A percentile compares a stretch with the other conserved stretches of the same genome.
These are phyloP conservation scores for Colletotrichum lupini DNA, from an alignment of 2,329 filamentous ascomycete genomes.

Conservation along the genomic window DNA sequence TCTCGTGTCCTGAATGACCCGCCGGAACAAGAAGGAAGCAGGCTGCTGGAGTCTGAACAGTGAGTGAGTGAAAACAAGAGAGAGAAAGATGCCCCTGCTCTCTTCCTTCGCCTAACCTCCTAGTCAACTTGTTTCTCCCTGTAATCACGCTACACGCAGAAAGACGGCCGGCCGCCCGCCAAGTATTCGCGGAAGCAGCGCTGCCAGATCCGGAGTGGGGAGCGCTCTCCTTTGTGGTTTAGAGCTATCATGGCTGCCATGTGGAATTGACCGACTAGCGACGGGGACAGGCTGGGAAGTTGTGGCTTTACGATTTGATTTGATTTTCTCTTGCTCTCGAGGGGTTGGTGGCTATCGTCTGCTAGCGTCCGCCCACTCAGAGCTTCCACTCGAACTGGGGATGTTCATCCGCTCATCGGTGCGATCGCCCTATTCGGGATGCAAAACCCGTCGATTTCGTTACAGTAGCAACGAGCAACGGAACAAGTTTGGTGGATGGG, in stretches of 20 bases:
- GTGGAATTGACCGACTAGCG: slow-evolving; percentile 29
- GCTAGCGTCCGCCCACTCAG: slow-evolving; percentile 5
- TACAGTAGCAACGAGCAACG: slow-evolving; percentile 16
- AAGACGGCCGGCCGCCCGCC: slow-evolving; percentile 18
- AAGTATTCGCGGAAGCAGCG: slow-evolving; percentile 31
- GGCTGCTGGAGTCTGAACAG: background rate
- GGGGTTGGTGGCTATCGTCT: slow-evolving; percentile 4
- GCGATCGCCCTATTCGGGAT: slow-evolving; percentile 8
- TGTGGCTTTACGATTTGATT: background rate
- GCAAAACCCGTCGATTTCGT: background rate
- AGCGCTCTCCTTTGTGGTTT: slow-evolving; percentile 17
- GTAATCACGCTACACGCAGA: slow-evolving; percentile 14
- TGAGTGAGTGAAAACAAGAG: background rate
- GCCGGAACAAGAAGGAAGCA: background rate
- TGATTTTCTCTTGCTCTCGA: background rate
- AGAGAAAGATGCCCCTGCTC: background rate
- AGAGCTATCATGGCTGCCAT: slow-evolving; percentile 36
- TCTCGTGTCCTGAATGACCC: background rate
- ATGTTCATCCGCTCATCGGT: slow-evolving; percentile 8
- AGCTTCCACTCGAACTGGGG: background rate
- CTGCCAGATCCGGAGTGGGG: slow-evolving; percentile 33
- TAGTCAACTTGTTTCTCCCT: background rate
- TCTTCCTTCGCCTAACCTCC: background rate
- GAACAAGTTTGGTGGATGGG: background rate
- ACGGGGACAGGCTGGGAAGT: slow-evolving; percentile 4